Evolutionary conservation across 768 basidiomycete species (phyloP), one percentile per base, ranked within the genome.

Genomic region (Auriscalpium microsporum): DNA sequence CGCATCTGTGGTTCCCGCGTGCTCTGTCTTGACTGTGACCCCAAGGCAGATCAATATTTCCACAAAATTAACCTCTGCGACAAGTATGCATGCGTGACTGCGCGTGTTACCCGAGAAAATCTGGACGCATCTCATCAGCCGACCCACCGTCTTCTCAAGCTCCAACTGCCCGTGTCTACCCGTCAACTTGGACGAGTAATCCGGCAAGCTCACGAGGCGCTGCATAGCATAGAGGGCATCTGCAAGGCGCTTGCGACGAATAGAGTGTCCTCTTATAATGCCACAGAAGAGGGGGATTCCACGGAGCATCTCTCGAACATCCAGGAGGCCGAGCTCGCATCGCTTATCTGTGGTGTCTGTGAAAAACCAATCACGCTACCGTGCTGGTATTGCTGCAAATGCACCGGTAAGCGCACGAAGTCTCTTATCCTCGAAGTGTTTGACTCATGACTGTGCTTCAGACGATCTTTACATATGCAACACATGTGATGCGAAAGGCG

Each of bases 321-420:
- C 23, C 23, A 2, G 23, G 23, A 28, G 5, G 23, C 23, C 23
- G 23, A 28, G 23, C 23, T 28, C 11, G 13, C 40, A 17, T 42
- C 40, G n/a, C 23, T 5, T 28, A 28, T 28, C 5, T 70, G 69
- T 47, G 53, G 56, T 11, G 55, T 55, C 1, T 69, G 70, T 58
- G 51, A 50, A 0, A 52, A 60, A 10, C 47, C 17, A 1, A 53
- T 67, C 17, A 46, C 58, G 4, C 57, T 61, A 46, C 67, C 69
- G 3, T 70, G 65, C 52, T 70, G 69, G 69, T 70, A 63, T 34
- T 71, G 68, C 55, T 61, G 65, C 7, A 56, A 62, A 28, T 71
- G 70, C 40, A 50, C 37, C 16, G 63, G 62, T 53, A 35, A 49
- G 57, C 14, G 23, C 23, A 28, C 23, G 23, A 28, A 5, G 23